Evolutionary conservation across 2,329 filamentous ascomycete genomes (phyloP), one percentile per base, ranked within the genome.

Genomic region (Colletotrichum eleusines): DNA sequence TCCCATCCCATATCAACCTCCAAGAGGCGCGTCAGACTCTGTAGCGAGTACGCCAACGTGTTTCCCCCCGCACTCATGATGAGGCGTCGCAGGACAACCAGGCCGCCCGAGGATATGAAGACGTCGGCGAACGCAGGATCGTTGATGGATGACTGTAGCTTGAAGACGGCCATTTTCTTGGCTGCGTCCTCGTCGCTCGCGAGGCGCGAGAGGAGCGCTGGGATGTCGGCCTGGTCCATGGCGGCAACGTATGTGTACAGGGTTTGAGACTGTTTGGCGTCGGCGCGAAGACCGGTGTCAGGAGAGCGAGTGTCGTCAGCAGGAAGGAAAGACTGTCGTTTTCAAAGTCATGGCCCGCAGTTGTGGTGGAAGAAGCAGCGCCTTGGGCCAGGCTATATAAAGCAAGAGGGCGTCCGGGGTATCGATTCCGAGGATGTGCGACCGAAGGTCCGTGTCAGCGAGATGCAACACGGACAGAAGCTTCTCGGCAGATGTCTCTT

Each of bases 1-100:
- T 98, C 95, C 96, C 96, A 99, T 70, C 96, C 96, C 88, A 98
- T 97, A 82, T 98, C 96, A 48, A 98, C 92, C 82, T 99, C 96
- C 72, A 99, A 86, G 71, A 99, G 83, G 67, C 94, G 89, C 68
- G 91, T 93, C 76, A 98, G 88, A 76, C 94, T 96, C 75, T 97
- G 95, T 71, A 99, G 86, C 72, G 95, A 94, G 83, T 99, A 99
- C 72, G 96, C 96, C 78, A 99, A 86, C 1, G 96, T 98, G 81
- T 99, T 99, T 69, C 96, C 96, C 68, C 89, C 93, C 38, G 95
- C 91, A 74, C 90, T 89, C 86, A 98, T 90, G 73, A 96, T 94
- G 64, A 98, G 86, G 67, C 93, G 90, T 63, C 94, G 90, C 76
- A 99, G 84, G 75, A 95, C 90, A 74, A 90, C 87, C 74, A 98